Evolutionary conservation across 139 green algal species (phyloP), one percentile per base, ranked within the genome.

Genomic region (Raphidocelis subcapitata): DNA sequence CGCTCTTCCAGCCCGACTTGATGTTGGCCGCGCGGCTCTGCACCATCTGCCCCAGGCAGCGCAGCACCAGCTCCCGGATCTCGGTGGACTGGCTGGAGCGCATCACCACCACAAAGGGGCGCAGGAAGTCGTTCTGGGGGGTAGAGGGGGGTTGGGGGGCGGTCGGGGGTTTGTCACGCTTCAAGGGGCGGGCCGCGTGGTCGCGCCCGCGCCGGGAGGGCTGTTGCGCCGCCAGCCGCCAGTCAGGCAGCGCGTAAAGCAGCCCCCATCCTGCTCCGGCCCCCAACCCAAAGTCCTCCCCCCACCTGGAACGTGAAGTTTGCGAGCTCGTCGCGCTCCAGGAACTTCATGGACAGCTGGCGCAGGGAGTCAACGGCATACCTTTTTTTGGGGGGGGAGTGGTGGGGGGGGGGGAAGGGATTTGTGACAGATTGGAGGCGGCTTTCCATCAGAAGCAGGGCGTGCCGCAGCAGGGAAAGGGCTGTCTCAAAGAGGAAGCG

Each of bases 91-190:
- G 78, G 70, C 79, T 86, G 73, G 94, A 84, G 0, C 96, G 86
- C 92, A 98, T 98, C 71, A 99, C 84, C 3, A 97, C 87, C 49
- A 98, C 93, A 82, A 99, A 99, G 18, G 96, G 96, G n/a, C 92
- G 87, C 66, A 99, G 80, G 84, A 98, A 99, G 77, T 99, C 94
- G 72, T 98, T 98, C 63, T 78, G 72, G 41, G 12, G 41, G 41
- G 41, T 49, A 12, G 41, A 12, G 8, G 41, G 41, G 8, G 41
- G 41, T 8, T 49, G 41, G 41, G 8, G 41, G 41, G 41, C 8
- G 8, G 41, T 8, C 41, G 41, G 8, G 8, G 41, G 8, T 8
- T 8, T 8, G 41, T 49, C 8, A 49, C 8, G 41, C 41, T 8
- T 8, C 41, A 49, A 12, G 41, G 41, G 8, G 41, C 8, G 41